Conservation (phyloP, 1,139 yeast genomes). For the Debaryomyces sp. region DNA sequence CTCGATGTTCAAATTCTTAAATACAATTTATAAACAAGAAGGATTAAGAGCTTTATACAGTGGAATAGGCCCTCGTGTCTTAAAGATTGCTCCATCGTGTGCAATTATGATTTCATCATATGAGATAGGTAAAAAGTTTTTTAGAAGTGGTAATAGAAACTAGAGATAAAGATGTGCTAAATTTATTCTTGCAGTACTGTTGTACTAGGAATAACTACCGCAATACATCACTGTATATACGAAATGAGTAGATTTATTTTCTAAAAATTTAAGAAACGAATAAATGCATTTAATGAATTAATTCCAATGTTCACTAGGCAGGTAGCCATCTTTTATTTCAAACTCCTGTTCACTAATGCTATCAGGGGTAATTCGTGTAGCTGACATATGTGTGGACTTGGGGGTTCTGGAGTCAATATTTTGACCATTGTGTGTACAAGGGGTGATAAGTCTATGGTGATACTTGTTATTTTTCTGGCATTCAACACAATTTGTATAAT, state of each 20-base stretch:
- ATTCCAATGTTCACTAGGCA: slow-evolving; percentile 12
- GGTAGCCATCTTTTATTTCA: slow-evolving; percentile 12
- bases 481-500: slow-evolving; percentile 12
- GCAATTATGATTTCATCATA: slow-evolving; percentile 98
- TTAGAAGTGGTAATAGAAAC: slow-evolving; percentile 29
- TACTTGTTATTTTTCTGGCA: slow-evolving; percentile 13
- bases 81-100: slow-evolving; percentile 96
- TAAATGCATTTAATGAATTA: slow-evolving; percentile 2
- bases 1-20: slow-evolving; percentile 68
- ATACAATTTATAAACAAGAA: slow-evolving; percentile 64
- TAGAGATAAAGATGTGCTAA: neutral
- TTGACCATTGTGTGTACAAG: slow-evolving; percentile 15
- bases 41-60: slow-evolving; percentile 80
- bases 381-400: slow-evolving; percentile 5
- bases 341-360: slow-evolving; percentile 8
- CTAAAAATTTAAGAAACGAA: neutral
- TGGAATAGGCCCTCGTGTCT: slow-evolving; percentile 81
- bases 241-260: neutral
- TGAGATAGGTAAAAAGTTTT: slow-evolving; percentile 79
- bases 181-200: neutral
- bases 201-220: neutral
- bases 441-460: slow-evolving; percentile 12
- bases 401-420: slow-evolving; percentile 8
- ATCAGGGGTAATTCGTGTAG: slow-evolving; percentile 8
- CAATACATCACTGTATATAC: slow-evolving; percentile 5